A percentile compares a stretch with the other conserved stretches of the same genome.
These are phyloP conservation scores for Penicillium canariense DNA, from an alignment of 495 filamentous ascomycete species.

Conservation along the genomic window DNA sequence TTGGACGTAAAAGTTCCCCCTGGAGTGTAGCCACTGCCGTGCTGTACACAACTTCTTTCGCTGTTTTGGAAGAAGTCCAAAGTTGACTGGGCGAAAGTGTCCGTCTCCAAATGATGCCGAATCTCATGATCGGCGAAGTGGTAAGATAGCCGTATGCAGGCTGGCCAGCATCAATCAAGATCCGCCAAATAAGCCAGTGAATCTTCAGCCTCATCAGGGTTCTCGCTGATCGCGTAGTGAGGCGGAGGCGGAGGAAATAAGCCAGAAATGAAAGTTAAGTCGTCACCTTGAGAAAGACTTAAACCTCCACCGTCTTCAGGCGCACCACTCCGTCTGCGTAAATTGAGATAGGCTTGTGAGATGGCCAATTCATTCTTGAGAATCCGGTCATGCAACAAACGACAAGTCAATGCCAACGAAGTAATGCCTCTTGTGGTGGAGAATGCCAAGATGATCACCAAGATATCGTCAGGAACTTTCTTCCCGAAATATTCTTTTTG, in stretches of 20 bases:
- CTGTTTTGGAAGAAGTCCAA: slow-evolving; percentile 29
- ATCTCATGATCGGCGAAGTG: slow-evolving; percentile 28
- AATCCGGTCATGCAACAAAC: slow-evolving; percentile 20
- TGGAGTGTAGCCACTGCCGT: slow-evolving; percentile 27
- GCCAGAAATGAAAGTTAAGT: slow-evolving; percentile 28
- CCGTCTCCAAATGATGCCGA: slow-evolving; percentile 27
- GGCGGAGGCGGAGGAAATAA: slow-evolving; percentile 34
- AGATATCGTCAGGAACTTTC: slow-evolving; percentile 20
- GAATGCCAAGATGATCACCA: slow-evolving; percentile 21
- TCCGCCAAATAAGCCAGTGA: slow-evolving; percentile 31
- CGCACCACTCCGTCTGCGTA: slow-evolving; percentile 3
- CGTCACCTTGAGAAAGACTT: slow-evolving; percentile 20
- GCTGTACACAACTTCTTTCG: slow-evolving; percentile 29
- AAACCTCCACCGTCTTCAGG: neutral
- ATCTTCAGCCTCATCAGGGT: slow-evolving; percentile 25
- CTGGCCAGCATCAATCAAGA: slow-evolving; percentile 28
- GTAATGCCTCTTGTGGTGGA: slow-evolving; percentile 25
- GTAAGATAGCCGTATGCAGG: slow-evolving; percentile 29
- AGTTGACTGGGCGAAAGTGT: slow-evolving; percentile 13
- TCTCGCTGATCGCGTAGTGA: slow-evolving; percentile 17
- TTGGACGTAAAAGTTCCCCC: slow-evolving; percentile 21
- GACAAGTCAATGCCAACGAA: slow-evolving; percentile 24
- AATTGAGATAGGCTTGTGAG: slow-evolving; percentile 22
- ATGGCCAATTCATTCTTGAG: slow-evolving; percentile 25
- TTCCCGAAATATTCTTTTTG: slow-evolving; percentile 20